Conservation (phyloP, 306 rosid genomes). For the Heteromeles arbutifolia region DNA sequence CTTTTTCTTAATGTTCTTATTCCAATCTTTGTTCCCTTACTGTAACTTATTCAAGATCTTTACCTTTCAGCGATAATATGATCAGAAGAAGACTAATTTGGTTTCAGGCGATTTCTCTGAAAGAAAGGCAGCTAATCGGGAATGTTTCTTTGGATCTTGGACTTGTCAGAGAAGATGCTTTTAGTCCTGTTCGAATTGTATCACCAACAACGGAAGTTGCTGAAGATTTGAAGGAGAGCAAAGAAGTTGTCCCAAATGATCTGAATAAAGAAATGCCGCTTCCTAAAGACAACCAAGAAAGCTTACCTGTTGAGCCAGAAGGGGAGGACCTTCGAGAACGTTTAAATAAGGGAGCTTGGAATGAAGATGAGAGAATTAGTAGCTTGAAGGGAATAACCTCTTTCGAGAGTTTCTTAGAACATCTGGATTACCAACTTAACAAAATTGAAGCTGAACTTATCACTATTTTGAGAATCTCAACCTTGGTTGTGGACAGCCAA, state of each 20-base stretch:
- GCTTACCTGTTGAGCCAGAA: conserved; percentile 25
- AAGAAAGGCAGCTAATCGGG: conserved; percentile 77
- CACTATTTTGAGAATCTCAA: conserved; percentile 55
- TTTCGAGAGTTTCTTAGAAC: conserved; percentile 56
- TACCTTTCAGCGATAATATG: conserved; percentile 6
- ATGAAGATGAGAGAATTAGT: conserved; percentile 29
- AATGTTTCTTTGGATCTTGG: conserved; percentile 57
- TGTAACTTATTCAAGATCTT: conserved; percentile 6
- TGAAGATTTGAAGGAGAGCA: conserved; percentile 23
- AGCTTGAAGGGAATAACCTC: conserved; percentile 45
- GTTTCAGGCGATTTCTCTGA: conserved; percentile 74
- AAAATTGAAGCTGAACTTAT: conserved; percentile 70
- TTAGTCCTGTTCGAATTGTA: conserved; percentile 62
- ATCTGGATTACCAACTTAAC: conserved; percentile 52
- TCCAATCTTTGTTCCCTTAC: not conserved
- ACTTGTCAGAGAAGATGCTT: conserved; percentile 34
- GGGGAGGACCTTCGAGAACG: conserved; percentile 22
- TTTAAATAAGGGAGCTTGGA: conserved; percentile 6
- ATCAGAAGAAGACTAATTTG: conserved; percentile 23
- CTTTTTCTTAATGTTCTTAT: not conserved
- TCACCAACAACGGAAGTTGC: conserved; percentile 41
- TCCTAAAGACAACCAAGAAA: conserved; percentile 27
- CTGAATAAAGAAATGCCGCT: conserved; percentile 35
- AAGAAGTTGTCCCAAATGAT: conserved; percentile 14
- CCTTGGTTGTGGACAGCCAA: conserved; percentile 43